phyloP scores from a whole-genome alignment of 352 stramenopile genomes.

The Globisporangium cylindrosporum region DNA sequence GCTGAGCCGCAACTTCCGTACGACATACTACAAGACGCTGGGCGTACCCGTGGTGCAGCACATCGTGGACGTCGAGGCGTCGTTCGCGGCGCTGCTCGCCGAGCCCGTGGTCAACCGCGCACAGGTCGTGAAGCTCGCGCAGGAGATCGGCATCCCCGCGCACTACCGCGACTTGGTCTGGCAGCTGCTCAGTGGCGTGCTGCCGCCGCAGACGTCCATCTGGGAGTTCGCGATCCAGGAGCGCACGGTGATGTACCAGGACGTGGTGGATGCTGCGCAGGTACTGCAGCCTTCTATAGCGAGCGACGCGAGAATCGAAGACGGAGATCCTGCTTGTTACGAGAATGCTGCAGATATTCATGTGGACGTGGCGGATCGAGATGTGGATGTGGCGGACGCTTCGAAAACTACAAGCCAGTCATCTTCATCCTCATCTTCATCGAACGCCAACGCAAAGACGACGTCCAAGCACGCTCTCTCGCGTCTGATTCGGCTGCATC shows the following conservation, averaged over 20 bases:
- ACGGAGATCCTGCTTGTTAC: background rate
- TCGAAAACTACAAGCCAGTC: slow-evolving; percentile 4
- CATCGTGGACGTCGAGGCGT: slow-evolving; percentile 78
- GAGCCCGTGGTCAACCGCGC: slow-evolving; percentile 54
- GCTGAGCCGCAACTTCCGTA: slow-evolving; percentile 76
- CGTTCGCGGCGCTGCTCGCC: slow-evolving; percentile 60
- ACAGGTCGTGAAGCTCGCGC: slow-evolving; percentile 69
- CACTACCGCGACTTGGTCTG: slow-evolving; percentile 52
- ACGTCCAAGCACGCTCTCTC: slow-evolving; percentile 5
- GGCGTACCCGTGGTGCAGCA: slow-evolving; percentile 82
- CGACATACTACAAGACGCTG: slow-evolving; percentile 88
- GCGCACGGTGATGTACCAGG: slow-evolving; percentile 58
- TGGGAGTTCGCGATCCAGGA: slow-evolving; percentile 62
- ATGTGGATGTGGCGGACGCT: background rate
- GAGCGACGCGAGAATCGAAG: background rate
- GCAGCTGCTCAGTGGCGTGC: slow-evolving; percentile 52
- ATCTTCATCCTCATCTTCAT: background rate
- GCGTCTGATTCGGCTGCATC: slow-evolving; percentile 37
- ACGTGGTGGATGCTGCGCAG: slow-evolving; percentile 49
- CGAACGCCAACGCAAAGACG: background rate
- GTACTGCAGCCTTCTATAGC: slow-evolving; percentile 31
- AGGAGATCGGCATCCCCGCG: slow-evolving; percentile 67
- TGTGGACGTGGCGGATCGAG: background rate
- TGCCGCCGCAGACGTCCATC: slow-evolving; percentile 53
- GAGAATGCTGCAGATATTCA: slow-evolving; percentile 1